Evolutionary conservation across 192 early-diverging fungal genomes (phyloP).

Genomic region (Coemansia nantahalensis): DNA sequence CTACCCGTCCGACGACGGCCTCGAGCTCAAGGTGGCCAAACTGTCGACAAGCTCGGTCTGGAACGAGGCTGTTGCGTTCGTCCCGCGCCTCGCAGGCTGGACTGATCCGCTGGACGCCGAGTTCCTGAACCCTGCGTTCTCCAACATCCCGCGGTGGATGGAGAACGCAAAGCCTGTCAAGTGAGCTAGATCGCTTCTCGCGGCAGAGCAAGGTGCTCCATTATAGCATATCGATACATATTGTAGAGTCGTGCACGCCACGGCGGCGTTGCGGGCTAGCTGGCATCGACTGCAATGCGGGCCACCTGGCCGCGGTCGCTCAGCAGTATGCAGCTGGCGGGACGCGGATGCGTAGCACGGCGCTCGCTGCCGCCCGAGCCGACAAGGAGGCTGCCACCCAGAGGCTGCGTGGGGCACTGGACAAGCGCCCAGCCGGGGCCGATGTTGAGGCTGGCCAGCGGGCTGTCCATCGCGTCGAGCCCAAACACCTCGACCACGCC

Average conservation of each 20-base stretch:
- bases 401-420: conserved; percentile 45
- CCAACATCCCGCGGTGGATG: conserved; percentile 50
- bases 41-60: conserved; percentile 33
- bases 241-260: not conserved
- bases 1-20: conserved; percentile 46
- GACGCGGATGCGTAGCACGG: conserved; percentile 12
- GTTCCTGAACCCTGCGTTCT: conserved; percentile 24
- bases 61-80: conserved; percentile 29
- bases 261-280: too few relatives aligned
- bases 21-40: conserved; percentile 31
- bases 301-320: conserved; percentile 20
- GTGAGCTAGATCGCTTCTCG: conserved; percentile 6
- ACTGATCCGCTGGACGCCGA: conserved; percentile 27
- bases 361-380: conserved; percentile 21
- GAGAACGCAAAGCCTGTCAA: conserved; percentile 20
- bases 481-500: conserved; percentile 34
- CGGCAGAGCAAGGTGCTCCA: too few relatives aligned
- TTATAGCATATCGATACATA: not conserved
- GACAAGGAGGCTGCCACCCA: conserved; percentile 40
- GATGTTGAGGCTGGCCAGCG: conserved; percentile 24
- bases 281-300: not conserved
- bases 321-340: conserved; percentile 28
- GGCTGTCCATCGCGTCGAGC: conserved; percentile 20
- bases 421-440: conserved; percentile 35
- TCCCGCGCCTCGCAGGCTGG: conserved; percentile 29